Percentiles rank a stretch among this genome's conserved stretches.
Conservation (phyloP, 192 early-diverging fungal genomes). For the Mortierella antarctica region DNA sequence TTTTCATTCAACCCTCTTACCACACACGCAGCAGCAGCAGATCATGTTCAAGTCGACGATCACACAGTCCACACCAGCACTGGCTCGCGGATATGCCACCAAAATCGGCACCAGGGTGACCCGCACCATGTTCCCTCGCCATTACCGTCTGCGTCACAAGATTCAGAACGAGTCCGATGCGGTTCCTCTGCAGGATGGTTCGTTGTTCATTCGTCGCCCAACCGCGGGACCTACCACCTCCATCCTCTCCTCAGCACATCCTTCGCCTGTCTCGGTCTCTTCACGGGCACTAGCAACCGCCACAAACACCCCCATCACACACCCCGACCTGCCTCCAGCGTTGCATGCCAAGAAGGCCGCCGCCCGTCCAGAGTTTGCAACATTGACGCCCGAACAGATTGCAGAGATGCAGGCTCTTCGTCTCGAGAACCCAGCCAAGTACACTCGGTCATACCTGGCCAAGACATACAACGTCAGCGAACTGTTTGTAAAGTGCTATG, state of each 20-base stretch:
- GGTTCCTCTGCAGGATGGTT: constrained; percentile 40
- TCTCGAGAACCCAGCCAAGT: constrained; percentile 39
- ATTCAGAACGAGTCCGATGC: constrained; percentile 26
- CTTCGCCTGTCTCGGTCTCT: constrained; percentile 44
- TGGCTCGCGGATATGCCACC: constrained; percentile 38
- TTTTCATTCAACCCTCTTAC: too few species aligned
- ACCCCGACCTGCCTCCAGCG: constrained; percentile 42
- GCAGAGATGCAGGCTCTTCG: constrained; percentile 43
- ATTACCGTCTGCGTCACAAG: constrained; percentile 48
- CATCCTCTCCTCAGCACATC: constrained; percentile 42
- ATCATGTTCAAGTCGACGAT: constrained; percentile 38
- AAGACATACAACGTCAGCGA: constrained; percentile 53
- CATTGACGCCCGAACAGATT: constrained; percentile 35
- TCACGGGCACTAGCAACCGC: constrained; percentile 23
- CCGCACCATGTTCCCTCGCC: constrained; percentile 49
- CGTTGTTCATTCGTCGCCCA: constrained; percentile 46
- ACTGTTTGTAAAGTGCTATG: constrained; percentile 47
- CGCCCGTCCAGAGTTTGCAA: constrained; percentile 33
- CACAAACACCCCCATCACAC: constrained; percentile 28
- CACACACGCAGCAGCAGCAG: not conserved
- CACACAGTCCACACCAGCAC: constrained; percentile 14
- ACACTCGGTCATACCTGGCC: constrained; percentile 45
- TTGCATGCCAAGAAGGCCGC: constrained; percentile 16
- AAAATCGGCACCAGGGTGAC: constrained; percentile 27
- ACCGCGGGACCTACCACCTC: constrained; percentile 49